These are phyloP conservation scores for Cercospora sp. DNA, from an alignment of 2,329 filamentous ascomycete genomes.

Conservation along the genomic window DNA sequence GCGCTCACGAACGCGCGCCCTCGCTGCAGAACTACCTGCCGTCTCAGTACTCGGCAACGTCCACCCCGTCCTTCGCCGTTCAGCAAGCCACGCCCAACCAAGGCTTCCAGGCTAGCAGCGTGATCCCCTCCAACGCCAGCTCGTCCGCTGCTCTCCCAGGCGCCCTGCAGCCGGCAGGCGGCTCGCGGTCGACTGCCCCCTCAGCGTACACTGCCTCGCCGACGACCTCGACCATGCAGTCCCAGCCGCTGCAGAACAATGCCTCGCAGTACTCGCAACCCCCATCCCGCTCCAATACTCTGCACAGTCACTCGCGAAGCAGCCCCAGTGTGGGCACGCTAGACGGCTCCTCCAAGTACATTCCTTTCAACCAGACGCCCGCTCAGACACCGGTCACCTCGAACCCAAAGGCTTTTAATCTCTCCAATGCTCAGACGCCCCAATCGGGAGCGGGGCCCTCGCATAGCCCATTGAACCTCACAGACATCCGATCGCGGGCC, in stretches of 20 bases:
- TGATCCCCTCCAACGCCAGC: constrained; percentile 32
- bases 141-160: constrained; percentile 54
- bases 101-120: constrained; percentile 27
- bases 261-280: constrained; percentile 59
- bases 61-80: constrained; percentile 52
- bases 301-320: constrained; percentile 75
- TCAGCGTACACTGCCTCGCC: constrained; percentile 59
- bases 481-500: constrained; percentile 84
- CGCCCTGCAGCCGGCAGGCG: constrained; percentile 57
- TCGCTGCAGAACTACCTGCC: constrained; percentile 39
- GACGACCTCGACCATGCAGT: constrained; percentile 58
- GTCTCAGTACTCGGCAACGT: constrained; percentile 50
- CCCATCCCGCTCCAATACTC: constrained; percentile 65
- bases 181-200: constrained; percentile 53
- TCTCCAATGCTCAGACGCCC: constrained; percentile 58
- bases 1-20: constrained; percentile 53
- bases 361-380: constrained; percentile 64
- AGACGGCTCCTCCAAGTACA: constrained; percentile 55
- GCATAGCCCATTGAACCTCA: constrained; percentile 85
- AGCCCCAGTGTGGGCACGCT: constrained; percentile 64
- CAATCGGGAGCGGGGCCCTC: constrained; percentile 58
- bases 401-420: constrained; percentile 56
- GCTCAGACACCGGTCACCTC: constrained; percentile 48
- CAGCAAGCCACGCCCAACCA: constrained; percentile 51
- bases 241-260: constrained; percentile 50